Evolutionary conservation across 768 basidiomycete species (phyloP), one percentile per base, ranked within the genome.

Genomic region (Mycena kentingensis): DNA sequence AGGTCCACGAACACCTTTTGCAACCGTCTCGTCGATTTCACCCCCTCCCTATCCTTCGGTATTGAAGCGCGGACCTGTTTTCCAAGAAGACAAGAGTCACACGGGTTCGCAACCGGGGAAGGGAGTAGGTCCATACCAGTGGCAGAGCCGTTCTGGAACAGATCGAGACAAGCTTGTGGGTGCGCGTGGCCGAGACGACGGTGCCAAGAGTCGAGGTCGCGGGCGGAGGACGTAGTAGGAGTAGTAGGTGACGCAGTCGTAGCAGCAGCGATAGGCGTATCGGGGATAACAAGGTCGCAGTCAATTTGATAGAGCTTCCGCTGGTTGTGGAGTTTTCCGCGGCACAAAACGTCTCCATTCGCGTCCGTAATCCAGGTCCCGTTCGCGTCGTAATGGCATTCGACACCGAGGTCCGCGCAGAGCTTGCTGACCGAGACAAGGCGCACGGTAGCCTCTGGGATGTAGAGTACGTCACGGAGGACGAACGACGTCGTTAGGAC

Each of bases 61-160:
- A 75, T 66, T 11, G 66, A 58, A 2, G 55, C 57, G 12, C 55
- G 55, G 0, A 62, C 67, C 71, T 76, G 72, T 57, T 76, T 76
- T 5, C 74, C 72, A 35, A 67, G 63, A 29, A 74, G 62, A 46
- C 75, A 75, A 24, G 58, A 26, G 37, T 50, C 54, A 55, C 54
- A 55, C 19, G 37, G 11, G 1, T 48, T 28, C 1, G 34, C 41
- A 38, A 16, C 18, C 32, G 42, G 15, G 2, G 50, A 32, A 3
- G 50, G 29, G 18, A 34, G 29, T 11, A 51, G 22, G 28, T 11
- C 22, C 50, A 51, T 45, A 51, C 50, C 50, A 32, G 29, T 25
- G 18, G 27, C 42, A 16, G 19, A 11, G 11, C 31, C 31, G 24
- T n/a, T 6, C 38, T 28, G 38, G 19, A 15, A 41, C n/a, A 41